Evolutionary conservation across 495 filamentous ascomycete species (phyloP), one percentile per base, ranked within the genome.

Genomic region (Collariella sp.): DNA sequence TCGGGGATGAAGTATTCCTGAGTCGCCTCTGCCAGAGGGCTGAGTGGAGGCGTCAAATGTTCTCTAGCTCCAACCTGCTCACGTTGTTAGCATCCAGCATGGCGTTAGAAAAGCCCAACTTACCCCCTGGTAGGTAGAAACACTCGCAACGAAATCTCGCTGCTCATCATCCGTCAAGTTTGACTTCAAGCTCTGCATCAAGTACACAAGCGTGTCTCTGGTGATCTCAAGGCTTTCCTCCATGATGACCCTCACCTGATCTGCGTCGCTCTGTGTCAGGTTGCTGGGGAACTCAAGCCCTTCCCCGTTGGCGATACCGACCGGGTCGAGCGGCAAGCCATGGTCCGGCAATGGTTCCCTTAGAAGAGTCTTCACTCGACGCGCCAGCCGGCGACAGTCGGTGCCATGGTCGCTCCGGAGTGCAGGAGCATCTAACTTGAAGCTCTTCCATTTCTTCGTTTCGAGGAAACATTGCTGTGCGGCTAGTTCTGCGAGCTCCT

Each of bases 41-140:
- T 76, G 11, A 87, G 64, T 12, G 81, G 83, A 26, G 83, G 84
- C 11, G 83, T 82, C 24, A 84, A 38, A 22, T 64, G 71, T 35
- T 72, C 64, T 10, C 62, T 52, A 6, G 56, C 61, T 50, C 50
- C 51, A 36, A 70, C 62, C 75, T 54, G 39, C 12, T 60, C 2
- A 24, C 56, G 46, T 16, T 38, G 24, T 52, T 49, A 54, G 54
- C 24, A 35, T 56, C 7, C 23, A 60, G 53, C 58, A 52, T 16
- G 3, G 15, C 34, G 4, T 18, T 52, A 5, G 50, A 1, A 10
- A 1, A n/a, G 24, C 1, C 34, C 12, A 10, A 62, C 67, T 52
- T 66, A 75, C 77, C 50, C 60, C 73, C 45, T 62, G 65, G 50
- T 70, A 62, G 2, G 41, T 58, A 11, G 58, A 49, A 7, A 64